Evolutionary conservation across 768 basidiomycete genomes (phyloP).

Genomic region (Trametes elegans): DNA sequence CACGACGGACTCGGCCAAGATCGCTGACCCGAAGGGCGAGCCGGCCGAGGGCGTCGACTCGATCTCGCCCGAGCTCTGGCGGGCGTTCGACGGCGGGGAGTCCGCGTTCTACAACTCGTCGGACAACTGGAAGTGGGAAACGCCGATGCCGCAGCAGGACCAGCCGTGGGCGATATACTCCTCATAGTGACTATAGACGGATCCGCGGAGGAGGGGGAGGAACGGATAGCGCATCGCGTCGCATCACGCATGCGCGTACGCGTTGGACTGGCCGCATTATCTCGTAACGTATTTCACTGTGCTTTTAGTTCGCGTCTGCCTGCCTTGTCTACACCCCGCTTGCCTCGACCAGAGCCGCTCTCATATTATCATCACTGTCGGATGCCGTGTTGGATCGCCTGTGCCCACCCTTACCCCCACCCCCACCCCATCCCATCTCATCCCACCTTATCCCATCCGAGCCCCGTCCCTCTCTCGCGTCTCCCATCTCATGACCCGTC

Average conservation of each 20-base stretch:
- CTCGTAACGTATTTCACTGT: conserved; percentile 22
- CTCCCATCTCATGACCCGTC: conserved; percentile 5
- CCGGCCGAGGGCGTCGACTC: conserved; percentile 46
- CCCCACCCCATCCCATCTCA: no score
- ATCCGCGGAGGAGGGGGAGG: no score
- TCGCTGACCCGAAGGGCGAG: conserved; percentile 44
- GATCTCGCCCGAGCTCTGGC: conserved; percentile 57
- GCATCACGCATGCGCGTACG: neutral
- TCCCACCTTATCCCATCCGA: no score
- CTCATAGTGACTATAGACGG: conserved; percentile 32
- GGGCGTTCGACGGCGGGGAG: conserved; percentile 77
- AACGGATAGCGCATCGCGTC: no score
- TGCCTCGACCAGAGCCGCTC: neutral
- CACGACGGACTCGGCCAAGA: conserved; percentile 41
- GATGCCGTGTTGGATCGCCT: no score
- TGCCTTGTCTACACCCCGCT: neutral
- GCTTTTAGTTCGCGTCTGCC: conserved; percentile 18
- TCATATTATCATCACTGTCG: conserved; percentile 9
- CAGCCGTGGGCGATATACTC: conserved; percentile 74
- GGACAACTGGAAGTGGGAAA: conserved; percentile 72
- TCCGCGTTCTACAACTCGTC: conserved; percentile 56
- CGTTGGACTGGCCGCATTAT: conserved; percentile 16
- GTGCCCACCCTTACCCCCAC: no score
- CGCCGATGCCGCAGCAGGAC: conserved; percentile 60
- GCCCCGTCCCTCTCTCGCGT: no score